These are phyloP conservation scores for Sarocladiaceae sp. DNA, from an alignment of 2,329 filamentous ascomycete species.

Conservation along the genomic window DNA sequence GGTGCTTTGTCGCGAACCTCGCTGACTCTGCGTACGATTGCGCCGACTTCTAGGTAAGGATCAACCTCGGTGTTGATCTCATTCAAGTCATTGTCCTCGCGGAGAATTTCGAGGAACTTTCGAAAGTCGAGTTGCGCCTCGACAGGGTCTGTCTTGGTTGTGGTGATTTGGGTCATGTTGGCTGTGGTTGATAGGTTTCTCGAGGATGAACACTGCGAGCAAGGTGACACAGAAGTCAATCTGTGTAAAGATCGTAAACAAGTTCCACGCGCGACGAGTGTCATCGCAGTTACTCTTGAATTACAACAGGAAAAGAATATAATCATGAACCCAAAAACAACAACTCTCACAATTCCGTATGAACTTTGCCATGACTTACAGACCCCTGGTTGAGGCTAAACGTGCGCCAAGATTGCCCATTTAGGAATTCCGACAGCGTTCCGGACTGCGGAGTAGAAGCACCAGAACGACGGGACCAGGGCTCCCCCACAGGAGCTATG, in stretches of 20 bases:
- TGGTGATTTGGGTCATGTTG: not conserved
- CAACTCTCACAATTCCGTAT: too few species aligned
- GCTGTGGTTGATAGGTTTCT: not conserved
- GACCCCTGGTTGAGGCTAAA: not conserved
- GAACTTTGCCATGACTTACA: too few species aligned
- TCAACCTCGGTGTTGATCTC: conserved; percentile 40
- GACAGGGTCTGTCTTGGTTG: not conserved
- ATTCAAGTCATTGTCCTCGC: conserved; percentile 36
- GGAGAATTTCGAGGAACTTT: conserved; percentile 38
- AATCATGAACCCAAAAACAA: too few species aligned
- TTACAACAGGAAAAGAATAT: too few species aligned
- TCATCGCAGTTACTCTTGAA: not conserved
- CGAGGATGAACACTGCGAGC: not conserved
- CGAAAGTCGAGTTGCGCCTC: conserved; percentile 34
- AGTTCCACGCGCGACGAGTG: not conserved
- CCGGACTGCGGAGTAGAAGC: not conserved
- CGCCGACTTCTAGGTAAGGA: conserved; percentile 40
- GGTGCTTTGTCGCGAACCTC: conserved; percentile 43
- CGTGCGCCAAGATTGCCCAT: not conserved
- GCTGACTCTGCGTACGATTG: conserved; percentile 40
- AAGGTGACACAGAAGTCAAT: not conserved
- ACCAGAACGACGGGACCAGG: not conserved
- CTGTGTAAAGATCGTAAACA: not conserved
- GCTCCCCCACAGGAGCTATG: not conserved
- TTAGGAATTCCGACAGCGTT: not conserved